phyloP scores from a whole-genome alignment of 371 early-diverging fungal species.

The Massospora cicadina region DNA sequence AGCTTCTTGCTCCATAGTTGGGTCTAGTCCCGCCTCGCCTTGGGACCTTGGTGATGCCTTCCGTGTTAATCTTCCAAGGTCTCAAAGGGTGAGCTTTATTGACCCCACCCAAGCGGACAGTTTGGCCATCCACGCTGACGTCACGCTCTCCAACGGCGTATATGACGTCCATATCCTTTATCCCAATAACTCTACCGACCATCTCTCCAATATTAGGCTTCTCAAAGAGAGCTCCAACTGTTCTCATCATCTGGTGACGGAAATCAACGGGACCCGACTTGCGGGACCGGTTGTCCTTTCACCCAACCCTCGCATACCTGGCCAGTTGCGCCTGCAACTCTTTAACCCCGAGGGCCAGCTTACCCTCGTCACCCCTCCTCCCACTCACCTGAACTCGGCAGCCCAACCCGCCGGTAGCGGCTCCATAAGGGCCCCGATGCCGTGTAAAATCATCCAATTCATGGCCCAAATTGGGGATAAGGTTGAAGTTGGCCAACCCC shows the following conservation, averaged over 20 bases:
- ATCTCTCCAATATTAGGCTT: not conserved
- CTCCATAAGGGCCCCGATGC: constrained; percentile 83
- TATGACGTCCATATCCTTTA: not conserved
- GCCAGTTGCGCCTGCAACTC: not conserved
- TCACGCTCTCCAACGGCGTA: not conserved
- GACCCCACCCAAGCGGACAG: not conserved
- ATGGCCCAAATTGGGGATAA: constrained; percentile 57
- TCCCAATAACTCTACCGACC: not conserved
- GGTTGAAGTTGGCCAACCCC: constrained; percentile 62
- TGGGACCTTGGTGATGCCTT: not conserved
- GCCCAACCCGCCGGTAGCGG: constrained; percentile 33
- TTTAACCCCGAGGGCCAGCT: not conserved
- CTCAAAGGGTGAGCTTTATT: not conserved
- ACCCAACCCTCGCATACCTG: not conserved
- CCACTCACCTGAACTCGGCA: constrained; percentile 31
- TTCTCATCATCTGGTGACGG: not conserved
- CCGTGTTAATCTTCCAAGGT: not conserved
- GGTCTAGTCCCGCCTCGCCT: not conserved
- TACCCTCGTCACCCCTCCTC: constrained; percentile 28
- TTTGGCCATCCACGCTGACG: not conserved
- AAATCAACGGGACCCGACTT: not conserved
- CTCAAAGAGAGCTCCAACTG: not conserved
- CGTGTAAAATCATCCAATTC: constrained; percentile 85
- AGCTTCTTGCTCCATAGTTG: not conserved
- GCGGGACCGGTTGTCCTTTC: not conserved